phyloP scores from a whole-genome alignment of 2,329 filamentous ascomycete genomes.

The Ascomycota sp. region DNA sequence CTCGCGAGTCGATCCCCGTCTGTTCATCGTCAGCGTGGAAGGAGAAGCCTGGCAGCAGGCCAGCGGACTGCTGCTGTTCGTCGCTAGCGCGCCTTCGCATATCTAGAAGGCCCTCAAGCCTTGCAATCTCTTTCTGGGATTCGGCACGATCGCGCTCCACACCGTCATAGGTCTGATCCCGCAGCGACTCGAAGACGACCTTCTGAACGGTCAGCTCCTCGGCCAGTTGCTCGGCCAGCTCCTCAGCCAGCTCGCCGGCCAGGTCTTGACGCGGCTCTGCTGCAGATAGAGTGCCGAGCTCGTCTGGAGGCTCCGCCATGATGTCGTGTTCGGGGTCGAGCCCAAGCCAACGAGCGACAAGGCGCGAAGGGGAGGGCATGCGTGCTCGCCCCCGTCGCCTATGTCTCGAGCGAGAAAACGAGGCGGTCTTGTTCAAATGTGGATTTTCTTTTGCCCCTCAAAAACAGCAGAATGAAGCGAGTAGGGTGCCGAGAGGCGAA shows the following conservation, averaged over 20 bases:
- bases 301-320: not conserved
- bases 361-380: not conserved
- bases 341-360: not conserved
- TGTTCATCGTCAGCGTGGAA: not conserved
- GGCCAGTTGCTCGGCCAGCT: constrained; percentile 5
- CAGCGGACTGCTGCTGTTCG: too few species aligned
- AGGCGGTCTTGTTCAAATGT: not conserved
- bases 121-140: constrained; percentile 8
- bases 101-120: constrained; percentile 11
- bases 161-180: constrained; percentile 6
- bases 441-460: too few species aligned
- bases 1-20: not conserved
- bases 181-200: constrained; percentile 21
- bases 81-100: too few species aligned
- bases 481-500: too few species aligned
- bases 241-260: too few species aligned
- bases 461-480: too few species aligned
- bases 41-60: not conserved
- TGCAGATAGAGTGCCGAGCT: too few species aligned
- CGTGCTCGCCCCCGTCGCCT: not conserved
- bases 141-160: constrained; percentile 11
- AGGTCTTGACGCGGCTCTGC: too few species aligned
- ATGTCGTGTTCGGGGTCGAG: not conserved
- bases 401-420: not conserved
- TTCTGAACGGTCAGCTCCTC: constrained; percentile 21